Conservation (phyloP, 441 rosid genomes). For the Raphanus hybrid region DNA sequence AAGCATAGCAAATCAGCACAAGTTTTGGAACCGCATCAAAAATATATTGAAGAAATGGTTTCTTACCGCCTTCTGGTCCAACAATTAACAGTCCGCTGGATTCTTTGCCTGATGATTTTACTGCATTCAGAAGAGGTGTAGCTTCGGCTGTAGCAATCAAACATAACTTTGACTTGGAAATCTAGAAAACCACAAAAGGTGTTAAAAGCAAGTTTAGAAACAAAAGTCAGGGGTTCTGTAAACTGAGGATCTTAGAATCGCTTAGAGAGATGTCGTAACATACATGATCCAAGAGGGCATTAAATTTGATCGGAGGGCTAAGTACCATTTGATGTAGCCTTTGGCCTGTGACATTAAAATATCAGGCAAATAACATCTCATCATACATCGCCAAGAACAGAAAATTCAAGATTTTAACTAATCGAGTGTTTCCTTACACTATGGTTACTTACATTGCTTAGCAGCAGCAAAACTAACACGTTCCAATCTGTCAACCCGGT, state of each 20-base stretch:
- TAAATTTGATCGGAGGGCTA: conserved; percentile 66
- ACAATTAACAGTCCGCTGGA: conserved; percentile 65
- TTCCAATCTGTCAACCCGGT: conserved; percentile 71
- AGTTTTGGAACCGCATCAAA: not conserved
- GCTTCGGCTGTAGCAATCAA: conserved; percentile 84
- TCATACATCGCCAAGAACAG: conserved; percentile 2
- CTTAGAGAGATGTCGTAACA: conserved; percentile 38
- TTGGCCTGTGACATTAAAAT: conserved; percentile 55
- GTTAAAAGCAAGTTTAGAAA: not conserved
- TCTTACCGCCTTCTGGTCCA: conserved; percentile 94
- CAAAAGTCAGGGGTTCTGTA: not conserved
- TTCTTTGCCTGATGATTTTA: conserved; percentile 54
- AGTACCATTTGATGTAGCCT: conserved; percentile 80
- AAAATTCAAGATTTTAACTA: not conserved
- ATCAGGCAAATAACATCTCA: conserved; percentile 12
- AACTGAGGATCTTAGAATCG: conserved; percentile 26
- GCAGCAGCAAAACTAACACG: conserved; percentile 82
- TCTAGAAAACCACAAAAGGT: conserved; percentile 42
- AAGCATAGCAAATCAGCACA: not conserved
- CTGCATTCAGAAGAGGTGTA: conserved; percentile 62
- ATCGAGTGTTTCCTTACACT: not conserved
- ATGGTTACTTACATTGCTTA: conserved; percentile 64
- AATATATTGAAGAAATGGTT: conserved; percentile 47
- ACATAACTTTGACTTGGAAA: conserved; percentile 65
- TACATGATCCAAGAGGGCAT: conserved; percentile 60